Evolutionary conservation across 139 green algal genomes (phyloP).

Genomic region (Picochlorum sp.): DNA sequence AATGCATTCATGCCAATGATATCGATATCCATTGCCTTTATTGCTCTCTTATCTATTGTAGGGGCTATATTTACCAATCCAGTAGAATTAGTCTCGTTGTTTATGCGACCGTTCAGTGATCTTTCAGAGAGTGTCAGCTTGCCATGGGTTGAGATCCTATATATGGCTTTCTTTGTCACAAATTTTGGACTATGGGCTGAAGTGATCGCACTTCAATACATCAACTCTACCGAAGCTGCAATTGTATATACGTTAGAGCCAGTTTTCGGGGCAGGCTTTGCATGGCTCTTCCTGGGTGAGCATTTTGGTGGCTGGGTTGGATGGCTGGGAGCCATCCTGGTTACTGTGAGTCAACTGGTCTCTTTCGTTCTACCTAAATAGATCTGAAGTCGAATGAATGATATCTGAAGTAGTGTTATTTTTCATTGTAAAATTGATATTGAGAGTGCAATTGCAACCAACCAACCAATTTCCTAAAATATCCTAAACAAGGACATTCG

Average conservation of each 20-base stretch:
- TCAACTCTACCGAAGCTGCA: constrained; percentile 52
- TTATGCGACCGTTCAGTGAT: constrained; percentile 12
- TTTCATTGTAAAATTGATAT: too few species aligned
- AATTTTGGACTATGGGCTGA: constrained; percentile 52
- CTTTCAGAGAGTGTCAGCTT: constrained; percentile 1
- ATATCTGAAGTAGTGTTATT: too few species aligned
- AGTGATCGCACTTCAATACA: constrained; percentile 42
- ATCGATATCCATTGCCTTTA: constrained; percentile 25
- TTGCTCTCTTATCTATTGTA: constrained; percentile 17
- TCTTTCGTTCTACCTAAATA: too few species aligned
- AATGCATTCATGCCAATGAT: constrained; percentile 31
- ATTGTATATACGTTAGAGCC: constrained; percentile 68
- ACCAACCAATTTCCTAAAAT: too few species aligned
- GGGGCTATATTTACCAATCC: constrained; percentile 10
- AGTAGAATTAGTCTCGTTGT: constrained; percentile 2
- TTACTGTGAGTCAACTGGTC: constrained; percentile 21
- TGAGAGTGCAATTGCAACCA: too few species aligned
- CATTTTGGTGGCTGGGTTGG: constrained; percentile 42
- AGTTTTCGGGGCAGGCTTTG: constrained; percentile 36
- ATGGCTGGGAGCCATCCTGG: constrained; percentile 54
- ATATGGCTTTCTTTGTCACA: constrained; percentile 49
- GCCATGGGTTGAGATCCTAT: constrained; percentile 40
- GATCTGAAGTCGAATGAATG: too few species aligned
- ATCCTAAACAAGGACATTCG: too few species aligned
- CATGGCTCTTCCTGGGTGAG: constrained; percentile 59